Base-by-base conservation (phyloP, 305 asterid species). In the Lippia alba region DNA sequence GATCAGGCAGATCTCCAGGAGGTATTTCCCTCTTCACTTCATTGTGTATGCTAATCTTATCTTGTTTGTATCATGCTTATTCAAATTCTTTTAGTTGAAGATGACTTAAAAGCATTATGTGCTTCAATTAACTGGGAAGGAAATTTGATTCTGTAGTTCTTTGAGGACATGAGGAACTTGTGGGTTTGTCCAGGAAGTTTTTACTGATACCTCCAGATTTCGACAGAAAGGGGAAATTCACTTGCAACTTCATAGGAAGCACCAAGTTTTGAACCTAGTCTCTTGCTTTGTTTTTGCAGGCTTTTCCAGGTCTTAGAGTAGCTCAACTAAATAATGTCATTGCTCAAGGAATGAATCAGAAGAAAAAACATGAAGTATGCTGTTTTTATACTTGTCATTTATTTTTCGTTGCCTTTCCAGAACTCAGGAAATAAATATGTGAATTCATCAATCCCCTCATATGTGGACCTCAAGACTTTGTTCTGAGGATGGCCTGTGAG, bases 341-440 rank as follows among this genome's bases (percentile, higher is more conserved):
- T 60, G 53, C 95, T 60, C 97, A 93, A 82, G 98, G 97, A 77
- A 93, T 93, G 98, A 93, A 87, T 77, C 86, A 76, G 74, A 93
- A 93, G 96, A 90, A 93, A 84, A 90, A 85, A 66, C 98, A 93
- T 63, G 98, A 93, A 85, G 97, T 93, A 84, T 61, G 93, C 9
- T 16, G 34, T 50, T 15, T 44, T 32, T 61, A 57, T 14, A 15
- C 55, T 54, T 65, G 32, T 68, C 45, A 14, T 71, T 50, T 72
- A 39, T 69, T 56, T 64, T 57, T 18, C 54, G 66, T 48, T 66
- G n/a, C 62, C 58, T 57, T 64, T 51, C 72, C 58, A 48, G 12
- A 71, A 67, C 51, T 44, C 40, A 55, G 66, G 50, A 64, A 63
- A 50, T 62, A 40, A 59, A 60, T 56, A 57, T 61, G 51, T 61